Conservation (phyloP, 2,329 filamentous ascomycete species). For the Aureobasidium zeae region DNA sequence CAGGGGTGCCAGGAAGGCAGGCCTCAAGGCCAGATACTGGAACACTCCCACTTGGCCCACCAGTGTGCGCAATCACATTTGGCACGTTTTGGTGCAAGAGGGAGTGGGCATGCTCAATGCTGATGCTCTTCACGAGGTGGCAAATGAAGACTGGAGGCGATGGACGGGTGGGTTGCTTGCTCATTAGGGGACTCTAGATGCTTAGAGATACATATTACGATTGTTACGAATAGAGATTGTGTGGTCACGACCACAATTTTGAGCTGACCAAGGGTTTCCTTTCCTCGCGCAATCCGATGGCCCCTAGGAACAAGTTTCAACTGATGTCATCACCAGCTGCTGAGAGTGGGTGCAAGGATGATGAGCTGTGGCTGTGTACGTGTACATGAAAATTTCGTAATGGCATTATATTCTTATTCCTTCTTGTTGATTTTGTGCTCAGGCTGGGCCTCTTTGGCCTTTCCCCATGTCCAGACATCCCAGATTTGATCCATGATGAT, state of each 20-base stretch:
- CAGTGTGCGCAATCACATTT: constrained; percentile 45
- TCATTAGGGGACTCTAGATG: too few relatives aligned
- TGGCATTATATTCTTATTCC: too few relatives aligned
- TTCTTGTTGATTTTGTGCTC: constrained; percentile 18
- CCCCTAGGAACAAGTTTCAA: too few relatives aligned
- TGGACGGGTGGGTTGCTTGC: constrained; percentile 17
- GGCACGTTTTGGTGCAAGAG: constrained; percentile 44
- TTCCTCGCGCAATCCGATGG: too few relatives aligned
- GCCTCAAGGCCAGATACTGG: constrained; percentile 51
- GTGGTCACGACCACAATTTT: too few relatives aligned
- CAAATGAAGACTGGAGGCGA: constrained; percentile 39
- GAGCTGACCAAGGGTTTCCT: too few relatives aligned
- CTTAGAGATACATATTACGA: too few relatives aligned
- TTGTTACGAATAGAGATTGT: not conserved
- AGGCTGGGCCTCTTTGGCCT: constrained; percentile 18
- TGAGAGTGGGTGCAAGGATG: too few relatives aligned
- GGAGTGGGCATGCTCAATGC: constrained; percentile 50
- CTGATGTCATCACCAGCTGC: too few relatives aligned
- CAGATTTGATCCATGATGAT: constrained; percentile 32
- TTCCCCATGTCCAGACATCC: constrained; percentile 20
- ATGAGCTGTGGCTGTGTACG: too few relatives aligned
- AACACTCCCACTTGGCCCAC: constrained; percentile 47
- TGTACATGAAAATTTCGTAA: too few relatives aligned
- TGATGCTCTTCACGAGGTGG: constrained; percentile 46
- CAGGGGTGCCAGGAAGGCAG: constrained; percentile 40